These are phyloP conservation scores for Tetraselmis chui DNA, from an alignment of 139 green algal genomes.

Conservation along the genomic window DNA sequence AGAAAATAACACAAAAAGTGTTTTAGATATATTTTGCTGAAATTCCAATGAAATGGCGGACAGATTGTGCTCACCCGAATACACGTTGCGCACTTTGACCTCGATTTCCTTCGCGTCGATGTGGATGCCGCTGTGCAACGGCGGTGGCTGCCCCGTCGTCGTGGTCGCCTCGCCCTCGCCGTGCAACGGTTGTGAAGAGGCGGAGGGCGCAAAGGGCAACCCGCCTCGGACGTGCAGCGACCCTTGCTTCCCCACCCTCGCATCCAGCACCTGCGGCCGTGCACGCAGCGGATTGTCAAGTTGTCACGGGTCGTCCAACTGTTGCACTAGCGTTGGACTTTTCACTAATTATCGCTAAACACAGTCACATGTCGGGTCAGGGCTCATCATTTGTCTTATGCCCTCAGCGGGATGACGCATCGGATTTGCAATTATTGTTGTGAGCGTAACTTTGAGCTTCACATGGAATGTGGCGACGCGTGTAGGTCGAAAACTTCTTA, in stretches of 20 bases:
- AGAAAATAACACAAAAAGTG: too few species aligned
- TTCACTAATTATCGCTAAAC: too few species aligned
- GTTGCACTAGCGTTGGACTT: too few species aligned
- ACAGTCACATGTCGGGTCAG: too few species aligned
- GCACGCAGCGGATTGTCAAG: neutral
- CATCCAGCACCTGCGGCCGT: conserved; percentile 57
- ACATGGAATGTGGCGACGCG: too few species aligned
- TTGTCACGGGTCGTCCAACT: neutral
- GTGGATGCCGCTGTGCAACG: neutral
- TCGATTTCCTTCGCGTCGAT: conserved; percentile 22
- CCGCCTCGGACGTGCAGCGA: conserved; percentile 44
- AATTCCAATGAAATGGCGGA: too few species aligned
- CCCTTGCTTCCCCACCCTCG: conserved; percentile 54
- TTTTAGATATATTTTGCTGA: too few species aligned
- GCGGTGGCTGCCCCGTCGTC: neutral
- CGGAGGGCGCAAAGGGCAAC: conserved; percentile 40
- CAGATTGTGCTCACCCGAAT: conserved; percentile 51
- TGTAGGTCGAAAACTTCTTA: too few species aligned
- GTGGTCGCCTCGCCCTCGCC: neutral
- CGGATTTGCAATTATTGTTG: too few species aligned
- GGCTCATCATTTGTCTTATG: too few species aligned
- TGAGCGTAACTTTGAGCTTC: too few species aligned
- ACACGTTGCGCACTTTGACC: conserved; percentile 59
- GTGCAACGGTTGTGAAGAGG: neutral
- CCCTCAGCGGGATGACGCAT: too few species aligned